A percentile compares a stretch with the other conserved stretches of the same genome.
Evolutionary conservation across 257 asterid species (phyloP).

Genomic region (Nicotiana attenuata): DNA sequence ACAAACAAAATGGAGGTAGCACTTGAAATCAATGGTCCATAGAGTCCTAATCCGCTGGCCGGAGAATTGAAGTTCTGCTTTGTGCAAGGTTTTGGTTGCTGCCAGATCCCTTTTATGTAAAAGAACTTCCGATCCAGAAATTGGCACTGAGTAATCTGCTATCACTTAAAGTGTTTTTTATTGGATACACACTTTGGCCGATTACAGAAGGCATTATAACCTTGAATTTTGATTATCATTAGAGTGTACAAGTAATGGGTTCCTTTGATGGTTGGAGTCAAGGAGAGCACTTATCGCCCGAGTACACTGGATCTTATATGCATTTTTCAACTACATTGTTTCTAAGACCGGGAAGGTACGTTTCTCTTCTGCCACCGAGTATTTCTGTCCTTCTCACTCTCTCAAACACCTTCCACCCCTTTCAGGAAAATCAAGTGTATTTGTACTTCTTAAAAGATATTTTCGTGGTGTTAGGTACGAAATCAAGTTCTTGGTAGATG

Average conservation of each 20-base stretch:
- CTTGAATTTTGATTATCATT: slow-evolving; percentile 11
- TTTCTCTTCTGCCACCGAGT: neutral
- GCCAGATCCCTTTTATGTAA: neutral
- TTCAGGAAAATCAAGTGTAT: neutral
- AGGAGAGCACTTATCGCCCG: slow-evolving; percentile 83
- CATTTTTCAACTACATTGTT: slow-evolving; percentile 66
- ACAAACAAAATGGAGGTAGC: neutral
- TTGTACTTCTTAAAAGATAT: neutral
- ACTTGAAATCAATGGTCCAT: neutral
- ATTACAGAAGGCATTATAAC: neutral
- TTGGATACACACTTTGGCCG: neutral
- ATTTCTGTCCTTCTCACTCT: neutral
- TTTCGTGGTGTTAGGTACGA: slow-evolving; percentile 39
- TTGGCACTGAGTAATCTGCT: neutral
- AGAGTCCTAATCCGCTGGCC: neutral
- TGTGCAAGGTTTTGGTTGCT: neutral
- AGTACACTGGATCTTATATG: slow-evolving; percentile 61
- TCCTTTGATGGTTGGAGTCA: slow-evolving; percentile 87
- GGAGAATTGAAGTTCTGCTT: neutral
- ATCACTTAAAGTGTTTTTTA: neutral
- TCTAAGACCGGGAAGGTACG: slow-evolving; percentile 90
- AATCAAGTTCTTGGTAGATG: slow-evolving; percentile 79
- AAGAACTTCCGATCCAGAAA: neutral
- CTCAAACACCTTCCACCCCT: neutral
- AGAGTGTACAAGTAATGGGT: slow-evolving; percentile 96